phyloP scores from a whole-genome alignment of 2,329 filamentous ascomycete genomes.

The Xylariaceae sp. region DNA sequence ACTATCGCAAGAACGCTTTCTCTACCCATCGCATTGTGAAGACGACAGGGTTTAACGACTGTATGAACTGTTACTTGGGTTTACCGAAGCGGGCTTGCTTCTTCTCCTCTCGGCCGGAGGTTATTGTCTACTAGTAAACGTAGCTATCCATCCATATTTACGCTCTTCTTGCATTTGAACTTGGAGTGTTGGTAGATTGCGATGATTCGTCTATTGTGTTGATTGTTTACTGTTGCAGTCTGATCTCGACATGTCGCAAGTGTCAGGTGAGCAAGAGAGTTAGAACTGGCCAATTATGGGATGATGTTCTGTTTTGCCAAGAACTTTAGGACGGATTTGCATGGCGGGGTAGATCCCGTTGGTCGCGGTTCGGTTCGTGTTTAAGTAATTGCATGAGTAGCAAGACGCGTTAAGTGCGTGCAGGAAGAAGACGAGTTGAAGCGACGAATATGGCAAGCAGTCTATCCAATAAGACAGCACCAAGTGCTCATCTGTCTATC shows the following conservation, averaged over 20 bases:
- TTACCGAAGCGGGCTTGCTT: neutral
- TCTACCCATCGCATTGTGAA: neutral
- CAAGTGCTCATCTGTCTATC: too few species aligned
- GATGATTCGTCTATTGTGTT: too few species aligned
- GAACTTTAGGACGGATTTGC: constrained; percentile 2
- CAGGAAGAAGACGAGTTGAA: constrained; percentile 16
- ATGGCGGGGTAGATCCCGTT: constrained; percentile 15
- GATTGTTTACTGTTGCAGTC: neutral
- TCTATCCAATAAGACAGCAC: too few species aligned
- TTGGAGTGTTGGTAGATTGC: too few species aligned
- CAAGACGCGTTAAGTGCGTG: constrained; percentile 18
- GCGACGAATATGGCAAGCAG: neutral
- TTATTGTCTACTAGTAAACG: too few species aligned
- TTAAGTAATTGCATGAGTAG: constrained; percentile 28
- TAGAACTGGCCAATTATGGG: constrained; percentile 18
- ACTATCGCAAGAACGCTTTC: neutral
- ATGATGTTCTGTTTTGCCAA: constrained; percentile 17
- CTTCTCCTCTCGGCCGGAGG: too few species aligned
- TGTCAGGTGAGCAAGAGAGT: constrained; percentile 21
- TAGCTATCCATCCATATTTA: too few species aligned
- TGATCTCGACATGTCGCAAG: constrained; percentile 15
- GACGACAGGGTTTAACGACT: neutral
- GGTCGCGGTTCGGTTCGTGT: constrained; percentile 21
- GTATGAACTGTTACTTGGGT: neutral
- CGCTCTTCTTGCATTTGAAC: too few species aligned